Evolutionary conservation across 257 asterid species (phyloP).

Genomic region (Ajuga chamaepitys): DNA sequence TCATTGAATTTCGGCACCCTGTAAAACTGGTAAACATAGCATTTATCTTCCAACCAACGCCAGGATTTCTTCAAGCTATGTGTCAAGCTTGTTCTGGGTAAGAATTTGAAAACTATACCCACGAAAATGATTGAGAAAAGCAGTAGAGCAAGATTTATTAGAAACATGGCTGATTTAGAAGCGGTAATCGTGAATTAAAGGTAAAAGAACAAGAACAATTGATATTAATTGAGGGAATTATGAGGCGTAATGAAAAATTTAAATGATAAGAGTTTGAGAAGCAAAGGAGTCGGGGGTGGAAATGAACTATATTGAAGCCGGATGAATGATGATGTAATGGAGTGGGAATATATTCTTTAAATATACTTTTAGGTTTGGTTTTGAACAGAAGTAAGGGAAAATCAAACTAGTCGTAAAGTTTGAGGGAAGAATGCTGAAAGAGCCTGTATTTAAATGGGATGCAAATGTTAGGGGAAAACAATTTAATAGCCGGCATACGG

Average conservation of each 20-base stretch:
- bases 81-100: slow-evolving; percentile 44
- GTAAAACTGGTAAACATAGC: slow-evolving; percentile 66
- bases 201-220: neutral
- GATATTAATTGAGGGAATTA: neutral
- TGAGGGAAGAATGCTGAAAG: slow-evolving; percentile 21
- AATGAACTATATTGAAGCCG: slow-evolving; percentile 11
- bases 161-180: slow-evolving; percentile 32
- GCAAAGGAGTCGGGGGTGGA: slow-evolving; percentile 1
- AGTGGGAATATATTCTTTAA: neutral
- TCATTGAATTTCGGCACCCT: slow-evolving; percentile 82
- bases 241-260: neutral
- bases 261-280: neutral
- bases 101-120: slow-evolving; percentile 23
- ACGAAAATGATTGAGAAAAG: slow-evolving; percentile 21
- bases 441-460: slow-evolving; percentile 12
- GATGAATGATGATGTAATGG: neutral
- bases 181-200: neutral
- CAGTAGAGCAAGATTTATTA: slow-evolving; percentile 26
- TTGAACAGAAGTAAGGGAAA: neutral
- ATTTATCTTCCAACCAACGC: slow-evolving; percentile 44
- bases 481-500: slow-evolving; percentile 13
- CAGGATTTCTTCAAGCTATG: slow-evolving; percentile 36
- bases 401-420: slow-evolving; percentile 16
- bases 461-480: slow-evolving; percentile 13
- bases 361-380: neutral